These are phyloP conservation scores for Ascochyta clinopodiicola DNA, from an alignment of 2,329 filamentous ascomycete species.

Conservation along the genomic window DNA sequence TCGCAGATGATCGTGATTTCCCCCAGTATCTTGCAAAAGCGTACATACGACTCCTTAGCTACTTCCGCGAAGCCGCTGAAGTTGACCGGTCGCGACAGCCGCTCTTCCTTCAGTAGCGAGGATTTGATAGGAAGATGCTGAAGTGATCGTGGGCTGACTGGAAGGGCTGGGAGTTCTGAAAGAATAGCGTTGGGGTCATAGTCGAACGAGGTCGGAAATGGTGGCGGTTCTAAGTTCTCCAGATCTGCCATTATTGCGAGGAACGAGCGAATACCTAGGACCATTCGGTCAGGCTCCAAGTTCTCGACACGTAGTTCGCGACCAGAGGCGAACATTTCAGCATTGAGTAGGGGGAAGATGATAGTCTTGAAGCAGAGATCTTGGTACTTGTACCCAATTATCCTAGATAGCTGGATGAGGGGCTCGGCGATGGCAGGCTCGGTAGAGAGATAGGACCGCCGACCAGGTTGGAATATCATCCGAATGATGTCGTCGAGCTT, in stretches of 20 bases:
- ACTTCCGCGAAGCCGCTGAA: conserved; percentile 72
- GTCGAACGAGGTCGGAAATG: conserved; percentile 75
- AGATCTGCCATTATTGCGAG: conserved; percentile 91
- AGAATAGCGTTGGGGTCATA: conserved; percentile 54
- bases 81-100: conserved; percentile 69
- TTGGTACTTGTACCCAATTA: conserved; percentile 91
- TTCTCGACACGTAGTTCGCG: conserved; percentile 88
- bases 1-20: conserved; percentile 97
- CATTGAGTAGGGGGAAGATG: conserved; percentile 94
- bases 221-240: conserved; percentile 83
- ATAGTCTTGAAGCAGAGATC: conserved; percentile 92
- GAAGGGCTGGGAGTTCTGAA: conserved; percentile 40
- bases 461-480: conserved; percentile 80
- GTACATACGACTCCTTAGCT: conserved; percentile 82
- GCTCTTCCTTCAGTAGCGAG: conserved; percentile 63
- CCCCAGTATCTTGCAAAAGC: conserved; percentile 93
- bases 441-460: conserved; percentile 79
- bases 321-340: conserved; percentile 79
- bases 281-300: conserved; percentile 93
- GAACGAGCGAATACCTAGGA: conserved; percentile 95
- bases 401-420: conserved; percentile 89
- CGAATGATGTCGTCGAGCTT: conserved; percentile 91
- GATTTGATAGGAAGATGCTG: conserved; percentile 45
- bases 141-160: conserved; percentile 42
- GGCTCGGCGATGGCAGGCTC: conserved; percentile 87